Base-by-base conservation (phyloP, 108 stramenopile species). In the Mediolabrus comicus region DNA sequence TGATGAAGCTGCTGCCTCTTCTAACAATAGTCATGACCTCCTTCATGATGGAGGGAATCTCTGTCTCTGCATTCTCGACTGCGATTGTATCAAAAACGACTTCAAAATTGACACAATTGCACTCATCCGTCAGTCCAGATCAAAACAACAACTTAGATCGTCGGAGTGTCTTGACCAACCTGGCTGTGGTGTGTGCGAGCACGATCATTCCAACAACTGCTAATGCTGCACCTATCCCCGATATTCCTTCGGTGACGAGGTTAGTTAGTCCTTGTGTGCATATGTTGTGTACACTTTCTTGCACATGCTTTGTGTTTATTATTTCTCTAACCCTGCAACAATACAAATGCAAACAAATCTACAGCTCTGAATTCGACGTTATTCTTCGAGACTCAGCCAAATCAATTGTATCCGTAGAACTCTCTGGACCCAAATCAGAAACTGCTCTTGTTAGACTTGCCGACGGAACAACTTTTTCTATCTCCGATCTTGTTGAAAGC, bases 401-500 rank as follows among this genome's bases (percentile, higher is more conserved):
- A 61, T 83, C 86, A 25, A 80, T 94, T 56, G 31, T 75, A 29
- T 4, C 67, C 8, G 92, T 94, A 6, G 88, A 91, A 75, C 90
- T 94, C 67, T 78, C 85, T 9, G 92, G 92, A 6, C 75, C 85
- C 59, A 83, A 83, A 46, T 61, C 65, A 25, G 92, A 93, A 79
- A 87, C 75, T 3, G 83, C 88, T 19, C 62, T 75, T n/a, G 92
- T 94, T 9, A 74, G 56, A 51, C 68, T 94, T 25, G 70, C 89
- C 22, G 92, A 94, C 67, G 89, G 89, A 2, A 94, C 92, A 7
- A 60, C 69, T 3, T 94, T 94, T 74, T 75, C 85, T 2, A 77
- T 94, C n/a, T 82, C 79, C 51, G 92, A 88, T 36, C 68, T 94
- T 27, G 43, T 91, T n/a, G 92, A 94, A 43, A 78, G 75, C 49